phyloP scores from a whole-genome alignment of 257 asterid genomes.

The Marsdenia floribunda region DNA sequence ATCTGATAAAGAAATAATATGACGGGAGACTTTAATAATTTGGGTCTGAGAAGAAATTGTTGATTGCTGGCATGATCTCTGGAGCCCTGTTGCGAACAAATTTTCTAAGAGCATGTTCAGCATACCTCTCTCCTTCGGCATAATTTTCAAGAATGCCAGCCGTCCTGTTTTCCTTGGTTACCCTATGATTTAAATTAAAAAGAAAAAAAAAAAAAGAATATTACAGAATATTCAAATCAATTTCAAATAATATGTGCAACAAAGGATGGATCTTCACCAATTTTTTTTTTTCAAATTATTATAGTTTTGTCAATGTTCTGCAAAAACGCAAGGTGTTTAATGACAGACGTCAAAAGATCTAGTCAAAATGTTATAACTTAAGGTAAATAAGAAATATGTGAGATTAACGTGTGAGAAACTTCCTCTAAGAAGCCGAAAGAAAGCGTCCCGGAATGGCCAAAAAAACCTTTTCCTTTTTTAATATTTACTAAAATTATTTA shows the following conservation, averaged over 20 bases:
- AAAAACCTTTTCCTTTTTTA: not conserved
- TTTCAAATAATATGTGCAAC: not conserved
- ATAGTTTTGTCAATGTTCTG: too few relatives aligned
- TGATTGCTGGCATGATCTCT: slow-evolving; percentile 20
- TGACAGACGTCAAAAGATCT: too few relatives aligned
- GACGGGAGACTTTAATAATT: slow-evolving; percentile 21
- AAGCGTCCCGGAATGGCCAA: too few relatives aligned
- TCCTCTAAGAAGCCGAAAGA: too few relatives aligned
- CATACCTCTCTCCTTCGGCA: slow-evolving; percentile 20
- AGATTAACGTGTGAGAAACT: too few relatives aligned
- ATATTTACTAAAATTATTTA: too few relatives aligned
- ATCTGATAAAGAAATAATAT: not conserved
- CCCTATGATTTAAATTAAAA: not conserved
- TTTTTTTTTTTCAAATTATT: too few relatives aligned
- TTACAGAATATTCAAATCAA: not conserved
- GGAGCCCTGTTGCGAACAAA: slow-evolving; percentile 11
- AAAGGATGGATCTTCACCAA: too few relatives aligned
- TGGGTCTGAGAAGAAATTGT: slow-evolving; percentile 50
- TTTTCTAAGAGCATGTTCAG: slow-evolving; percentile 14
- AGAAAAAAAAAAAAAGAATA: not conserved
- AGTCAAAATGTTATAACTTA: too few relatives aligned
- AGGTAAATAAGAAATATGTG: too few relatives aligned
- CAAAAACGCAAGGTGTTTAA: too few relatives aligned
- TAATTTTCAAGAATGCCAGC: slow-evolving; percentile 22
- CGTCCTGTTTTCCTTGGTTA: slow-evolving; percentile 18